A percentile compares a stretch with the other conserved stretches of the same genome.
Evolutionary conservation across 106 monocot species (phyloP).

Genomic region (Dioscorea zingiberensis): DNA sequence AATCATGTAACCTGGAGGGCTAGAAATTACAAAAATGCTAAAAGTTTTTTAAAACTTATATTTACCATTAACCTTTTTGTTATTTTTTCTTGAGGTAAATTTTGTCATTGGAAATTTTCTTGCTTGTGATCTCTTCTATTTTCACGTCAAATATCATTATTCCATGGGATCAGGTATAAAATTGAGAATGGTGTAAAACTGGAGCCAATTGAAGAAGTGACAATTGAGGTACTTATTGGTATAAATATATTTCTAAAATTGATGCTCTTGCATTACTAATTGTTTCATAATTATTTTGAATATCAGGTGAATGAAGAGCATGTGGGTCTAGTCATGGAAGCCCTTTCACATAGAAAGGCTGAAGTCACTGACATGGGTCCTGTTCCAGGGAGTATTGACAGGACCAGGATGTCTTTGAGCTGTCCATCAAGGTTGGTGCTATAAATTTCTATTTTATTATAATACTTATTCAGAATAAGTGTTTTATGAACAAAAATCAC

Average conservation of each 20-base stretch:
- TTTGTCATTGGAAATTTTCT: too few relatives aligned
- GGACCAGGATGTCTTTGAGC: conserved; percentile 74
- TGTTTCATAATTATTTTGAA: conserved; percentile 2
- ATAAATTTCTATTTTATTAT: neutral
- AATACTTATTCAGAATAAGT: too few relatives aligned
- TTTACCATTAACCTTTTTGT: too few relatives aligned
- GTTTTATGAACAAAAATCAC: too few relatives aligned
- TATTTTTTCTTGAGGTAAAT: too few relatives aligned
- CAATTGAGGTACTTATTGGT: conserved; percentile 67
- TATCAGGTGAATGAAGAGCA: conserved; percentile 95
- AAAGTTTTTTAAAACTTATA: too few relatives aligned
- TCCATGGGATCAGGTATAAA: conserved; percentile 69
- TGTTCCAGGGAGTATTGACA: conserved; percentile 69
- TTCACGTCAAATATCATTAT: too few relatives aligned
- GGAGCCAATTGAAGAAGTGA: conserved; percentile 99
- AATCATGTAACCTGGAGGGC: too few relatives aligned
- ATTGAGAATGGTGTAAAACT: conserved; percentile 63
- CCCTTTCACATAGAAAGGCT: conserved; percentile 88
- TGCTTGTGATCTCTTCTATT: too few relatives aligned
- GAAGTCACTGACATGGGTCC: conserved; percentile 97
- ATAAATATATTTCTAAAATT: neutral
- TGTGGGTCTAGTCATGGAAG: conserved; percentile 98
- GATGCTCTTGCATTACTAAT: neutral
- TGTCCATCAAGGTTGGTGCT: conserved; percentile 88
- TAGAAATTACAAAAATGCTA: too few relatives aligned